Conservation (phyloP, 1,284 basidiomycete species). For the Ceratobasidium sp. region DNA sequence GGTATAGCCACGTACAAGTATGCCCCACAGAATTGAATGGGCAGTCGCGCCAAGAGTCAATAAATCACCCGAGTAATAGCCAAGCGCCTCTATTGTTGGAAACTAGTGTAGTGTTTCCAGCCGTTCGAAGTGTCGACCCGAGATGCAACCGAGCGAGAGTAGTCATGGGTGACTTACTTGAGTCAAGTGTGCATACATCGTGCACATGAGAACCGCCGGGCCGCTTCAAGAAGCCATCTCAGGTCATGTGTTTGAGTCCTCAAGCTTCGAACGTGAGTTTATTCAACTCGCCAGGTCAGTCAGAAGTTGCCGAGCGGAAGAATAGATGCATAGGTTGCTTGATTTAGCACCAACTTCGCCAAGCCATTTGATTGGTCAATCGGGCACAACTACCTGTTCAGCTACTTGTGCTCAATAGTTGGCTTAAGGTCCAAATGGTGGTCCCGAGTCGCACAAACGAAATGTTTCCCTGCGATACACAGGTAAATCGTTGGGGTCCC, state of each 20-base stretch:
- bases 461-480: too few species aligned
- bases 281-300: neutral
- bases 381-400: neutral
- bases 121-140: neutral
- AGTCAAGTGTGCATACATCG: neutral
- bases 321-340: neutral
- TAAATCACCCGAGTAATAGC: conserved; percentile 5
- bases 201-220: neutral
- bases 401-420: neutral
- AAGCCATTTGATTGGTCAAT: neutral
- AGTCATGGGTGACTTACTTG: neutral
- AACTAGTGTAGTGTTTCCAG: too few species aligned
- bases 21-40: neutral
- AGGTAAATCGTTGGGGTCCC: too few species aligned
- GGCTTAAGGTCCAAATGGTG: neutral
- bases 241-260: neutral
- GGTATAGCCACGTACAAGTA: neutral
- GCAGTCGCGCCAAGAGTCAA: neutral
- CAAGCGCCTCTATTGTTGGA: neutral
- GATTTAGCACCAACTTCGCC: neutral
- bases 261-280: neutral
- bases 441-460: too few species aligned
- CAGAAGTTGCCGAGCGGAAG: neutral
- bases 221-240: neutral
- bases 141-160: conserved; percentile 1